Base-by-base conservation (phyloP, 441 rosid genomes). In the Isatis lusitanica region DNA sequence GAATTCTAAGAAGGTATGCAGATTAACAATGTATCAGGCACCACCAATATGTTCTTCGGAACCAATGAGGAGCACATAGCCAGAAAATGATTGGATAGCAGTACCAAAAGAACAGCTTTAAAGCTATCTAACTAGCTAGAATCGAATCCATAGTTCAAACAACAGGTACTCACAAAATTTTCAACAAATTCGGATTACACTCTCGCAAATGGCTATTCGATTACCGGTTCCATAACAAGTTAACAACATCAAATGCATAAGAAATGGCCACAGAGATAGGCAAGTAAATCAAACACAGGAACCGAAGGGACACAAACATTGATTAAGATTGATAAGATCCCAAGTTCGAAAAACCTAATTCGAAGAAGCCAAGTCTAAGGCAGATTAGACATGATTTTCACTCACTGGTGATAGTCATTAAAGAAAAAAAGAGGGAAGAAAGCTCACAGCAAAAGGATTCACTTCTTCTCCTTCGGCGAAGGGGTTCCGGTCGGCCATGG, bases 401-500 rank as follows among this genome's bases (percentile, higher is more conserved):
- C 50, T 35, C 39, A 55, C 42, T n/a, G 9, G 53, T 40, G 63
- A 21, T 21, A 21, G 24, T 21, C 24, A 21, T 2, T 2, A 21
- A 59, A 43, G 13, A n/a, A 47, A 35, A 40, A 3, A 36, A 15
- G 69, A 1, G 11, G 7, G 9, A 3, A 44, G 55, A 51, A 43
- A 62, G 83, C 94, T 84, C 61, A 94, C 98, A 21, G 93, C 80
- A 64, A 94, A 94, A 67, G 97, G 98, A 79, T 94, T 90, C 62
- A 90, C 84, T 80, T 87, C 93, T 63, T 87, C 91, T 42, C 85
- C 96, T 36, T 88, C 92, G 42, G 72, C 96, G 63, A 93, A 91
- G 4, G 98, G 97, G 63, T 93, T 92, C 48, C 74, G 82, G 70
- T 93, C 96, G 80, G 93, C 93, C 98, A 93, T 93, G 62, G 18